Base-by-base conservation (phyloP, 768 basidiomycete genomes). In the Polyporus arcularius region DNA sequence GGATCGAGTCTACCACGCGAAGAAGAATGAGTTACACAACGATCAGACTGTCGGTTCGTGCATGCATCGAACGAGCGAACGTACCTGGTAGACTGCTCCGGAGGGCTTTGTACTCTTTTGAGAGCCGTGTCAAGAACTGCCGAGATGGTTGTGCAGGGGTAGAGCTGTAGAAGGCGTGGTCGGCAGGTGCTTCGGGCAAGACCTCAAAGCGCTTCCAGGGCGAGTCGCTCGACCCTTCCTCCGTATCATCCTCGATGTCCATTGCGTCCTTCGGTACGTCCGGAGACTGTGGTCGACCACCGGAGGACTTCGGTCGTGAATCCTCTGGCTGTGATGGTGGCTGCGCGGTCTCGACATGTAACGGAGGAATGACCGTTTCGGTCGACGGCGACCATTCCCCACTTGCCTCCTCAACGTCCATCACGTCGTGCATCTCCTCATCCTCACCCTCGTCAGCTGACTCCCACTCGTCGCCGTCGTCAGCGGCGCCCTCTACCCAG, bases 141-240 rank as follows among this genome's bases (percentile, higher is more conserved):
- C 89, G 91, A 7, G 87, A 85, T 3, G 89, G 87, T 60, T 86
- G 85, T 9, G 82, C 76, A 21, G 85, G 81, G 3, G 82, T 64
- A 16, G 85, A 82, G 35, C 79, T 79, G 70, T 83, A 83, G 74
- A 89, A 98, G 2, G 91, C 88, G 66, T 98, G 95, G 68, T 97
- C 96, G 49, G 65, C 66, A 26, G 95, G 94, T 15, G 89, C 88
- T 38, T 84, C 81, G 35, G 92, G 73, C 28, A 94, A 76, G 45
- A 96, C 76, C 55, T 88, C 87, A 68, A 98, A 98, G n/a, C 86
- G 85, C 64, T 85, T 85, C 93, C 92, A 95, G n/a, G 78, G 76
- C 4, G 74, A 72, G 18, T 78, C 79, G 52, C 71, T 70, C 14
- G 56, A 55, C 21, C 65, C 74, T 42, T 74, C 75, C 42, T 62